Conservation (phyloP, 441 rosid species). For the Capsella rubella region DNA sequence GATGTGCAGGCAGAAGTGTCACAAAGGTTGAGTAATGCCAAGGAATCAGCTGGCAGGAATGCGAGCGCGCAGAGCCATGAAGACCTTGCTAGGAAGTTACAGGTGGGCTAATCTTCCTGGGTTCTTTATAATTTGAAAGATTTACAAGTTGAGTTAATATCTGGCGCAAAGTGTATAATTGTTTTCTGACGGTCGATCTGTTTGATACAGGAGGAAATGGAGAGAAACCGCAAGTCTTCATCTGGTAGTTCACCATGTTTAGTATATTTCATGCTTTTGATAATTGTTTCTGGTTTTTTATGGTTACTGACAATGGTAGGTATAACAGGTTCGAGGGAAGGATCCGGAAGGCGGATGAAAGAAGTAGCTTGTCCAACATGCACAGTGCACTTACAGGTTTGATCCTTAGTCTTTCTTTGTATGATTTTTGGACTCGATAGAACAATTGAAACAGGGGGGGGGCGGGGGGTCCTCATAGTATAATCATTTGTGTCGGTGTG, state of each 20-base stretch:
- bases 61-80: constrained; percentile 77
- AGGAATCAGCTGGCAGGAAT: constrained; percentile 77
- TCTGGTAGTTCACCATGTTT: constrained; percentile 56
- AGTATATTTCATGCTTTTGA: constrained; percentile 6
- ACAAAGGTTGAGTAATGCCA: constrained; percentile 86
- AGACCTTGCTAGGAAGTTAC: constrained; percentile 96
- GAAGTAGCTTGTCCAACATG: constrained; percentile 99
- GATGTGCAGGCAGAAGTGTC: constrained; percentile 87
- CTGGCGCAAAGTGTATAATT: not conserved
- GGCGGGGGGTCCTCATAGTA: not conserved
- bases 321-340: constrained; percentile 69
- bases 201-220: constrained; percentile 93
- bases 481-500: constrained; percentile 18
- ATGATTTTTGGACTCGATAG: constrained; percentile 8
- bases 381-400: constrained; percentile 96
- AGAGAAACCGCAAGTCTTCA: constrained; percentile 76
- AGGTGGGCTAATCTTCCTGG: constrained; percentile 51
- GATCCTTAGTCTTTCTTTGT: constrained; percentile 26
- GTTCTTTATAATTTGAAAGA: constrained; percentile 1
- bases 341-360: constrained; percentile 83
- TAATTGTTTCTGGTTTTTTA: constrained; percentile 14
- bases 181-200: constrained; percentile 37
- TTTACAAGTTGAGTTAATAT: not conserved
- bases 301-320: constrained; percentile 11
- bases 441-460: not conserved